A percentile compares a stretch with the other conserved stretches of the same genome.
phyloP scores from a whole-genome alignment of 2,329 filamentous ascomycete genomes.

The Paradendryphiella salina region DNA sequence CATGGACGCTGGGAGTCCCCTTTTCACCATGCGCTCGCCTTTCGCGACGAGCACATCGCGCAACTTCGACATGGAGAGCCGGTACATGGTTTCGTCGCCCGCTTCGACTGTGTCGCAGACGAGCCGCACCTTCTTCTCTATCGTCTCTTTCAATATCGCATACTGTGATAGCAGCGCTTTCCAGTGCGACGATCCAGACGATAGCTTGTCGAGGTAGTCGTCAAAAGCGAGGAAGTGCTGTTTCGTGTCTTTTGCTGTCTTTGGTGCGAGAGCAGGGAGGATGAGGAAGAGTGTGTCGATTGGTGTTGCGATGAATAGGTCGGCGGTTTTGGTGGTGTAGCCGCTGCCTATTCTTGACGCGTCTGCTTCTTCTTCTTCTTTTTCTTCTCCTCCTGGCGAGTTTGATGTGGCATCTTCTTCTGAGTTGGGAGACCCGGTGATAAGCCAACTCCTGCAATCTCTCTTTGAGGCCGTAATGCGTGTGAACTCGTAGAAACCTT shows the following conservation, averaged over 20 bases:
- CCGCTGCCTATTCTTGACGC: constrained; percentile 42
- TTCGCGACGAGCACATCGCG: constrained; percentile 68
- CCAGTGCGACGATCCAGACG: constrained; percentile 60
- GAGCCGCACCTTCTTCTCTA: constrained; percentile 68
- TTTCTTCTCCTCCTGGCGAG: not conserved
- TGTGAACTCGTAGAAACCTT: constrained; percentile 65
- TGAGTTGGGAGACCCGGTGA: constrained; percentile 38
- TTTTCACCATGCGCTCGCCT: constrained; percentile 67
- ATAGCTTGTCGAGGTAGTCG: constrained; percentile 70
- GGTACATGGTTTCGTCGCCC: constrained; percentile 82
- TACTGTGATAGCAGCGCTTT: constrained; percentile 57
- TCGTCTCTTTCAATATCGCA: constrained; percentile 45
- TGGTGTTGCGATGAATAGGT: constrained; percentile 81
- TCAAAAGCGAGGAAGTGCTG: constrained; percentile 70
- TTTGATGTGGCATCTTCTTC: not conserved
- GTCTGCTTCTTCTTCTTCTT: constrained; percentile 8
- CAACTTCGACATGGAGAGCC: constrained; percentile 74
- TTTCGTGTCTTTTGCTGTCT: constrained; percentile 55
- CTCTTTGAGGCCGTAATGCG: constrained; percentile 57
- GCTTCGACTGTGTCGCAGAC: constrained; percentile 83
- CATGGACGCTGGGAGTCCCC: constrained; percentile 74
- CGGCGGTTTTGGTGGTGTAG: constrained; percentile 67
- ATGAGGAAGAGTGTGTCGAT: constrained; percentile 85
- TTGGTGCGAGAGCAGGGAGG: constrained; percentile 67
- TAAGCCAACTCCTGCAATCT: constrained; percentile 59